Evolutionary conservation across 2,329 filamentous ascomycete species (phyloP).

Genomic region (Trichoderma oligosporum): DNA sequence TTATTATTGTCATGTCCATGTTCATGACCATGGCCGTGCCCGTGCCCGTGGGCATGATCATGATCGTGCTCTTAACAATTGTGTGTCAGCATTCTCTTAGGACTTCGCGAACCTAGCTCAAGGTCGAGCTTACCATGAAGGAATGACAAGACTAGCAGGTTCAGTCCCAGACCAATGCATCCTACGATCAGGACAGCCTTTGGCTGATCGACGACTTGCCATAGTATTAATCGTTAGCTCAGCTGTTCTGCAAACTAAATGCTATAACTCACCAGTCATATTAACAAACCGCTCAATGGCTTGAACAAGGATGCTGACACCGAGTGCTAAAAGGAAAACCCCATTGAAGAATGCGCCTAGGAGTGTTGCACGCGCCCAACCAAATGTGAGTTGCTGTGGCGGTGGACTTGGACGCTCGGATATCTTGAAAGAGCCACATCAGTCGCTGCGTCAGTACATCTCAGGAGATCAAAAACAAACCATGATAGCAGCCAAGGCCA

Average conservation of each 20-base stretch:
- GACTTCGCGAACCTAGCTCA: slow-evolving; percentile 22
- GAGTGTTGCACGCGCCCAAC: slow-evolving; percentile 72
- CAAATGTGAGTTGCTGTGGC: slow-evolving; percentile 56
- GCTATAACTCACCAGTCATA: slow-evolving; percentile 44
- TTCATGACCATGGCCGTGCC: slow-evolving; percentile 28
- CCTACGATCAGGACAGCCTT: slow-evolving; percentile 66
- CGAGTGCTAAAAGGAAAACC: slow-evolving; percentile 67
- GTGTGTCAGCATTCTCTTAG: not conserved
- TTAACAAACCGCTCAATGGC: slow-evolving; percentile 67
- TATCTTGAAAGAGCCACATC: slow-evolving; percentile 41
- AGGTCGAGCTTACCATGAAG: slow-evolving; percentile 52
- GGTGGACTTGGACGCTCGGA: slow-evolving; percentile 50
- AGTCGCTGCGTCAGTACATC: not conserved
- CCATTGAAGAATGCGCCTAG: slow-evolving; percentile 80
- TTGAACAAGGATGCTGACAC: slow-evolving; percentile 69
- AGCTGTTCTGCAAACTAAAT: not conserved
- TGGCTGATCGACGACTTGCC: slow-evolving; percentile 58
- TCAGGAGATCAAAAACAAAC: slow-evolving; percentile 37
- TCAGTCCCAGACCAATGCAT: slow-evolving; percentile 61
- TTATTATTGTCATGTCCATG: slow-evolving; percentile 30
- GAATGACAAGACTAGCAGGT: slow-evolving; percentile 62
- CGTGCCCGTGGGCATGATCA: too few relatives aligned
- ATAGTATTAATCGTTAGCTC: slow-evolving; percentile 22
- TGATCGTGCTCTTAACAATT: not conserved
- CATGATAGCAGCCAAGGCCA: slow-evolving; percentile 61